Base-by-base conservation (phyloP, 2,329 filamentous ascomycete species). In the Penicillium sp. region DNA sequence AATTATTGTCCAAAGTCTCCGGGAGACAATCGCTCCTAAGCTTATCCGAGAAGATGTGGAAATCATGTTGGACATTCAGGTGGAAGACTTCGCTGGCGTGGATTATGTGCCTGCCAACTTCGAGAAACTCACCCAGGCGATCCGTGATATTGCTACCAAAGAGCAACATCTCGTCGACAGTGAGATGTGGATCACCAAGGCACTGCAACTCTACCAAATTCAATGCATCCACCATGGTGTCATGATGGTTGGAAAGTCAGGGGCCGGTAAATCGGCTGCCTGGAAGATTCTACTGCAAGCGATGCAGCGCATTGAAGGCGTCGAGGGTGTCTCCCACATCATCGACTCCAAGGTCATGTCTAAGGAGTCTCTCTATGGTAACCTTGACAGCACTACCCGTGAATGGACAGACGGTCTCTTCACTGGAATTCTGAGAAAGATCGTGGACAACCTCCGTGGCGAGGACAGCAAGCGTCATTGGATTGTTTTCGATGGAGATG, bases 341-440 rank as follows among this genome's bases (percentile, higher is more conserved):
- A 99, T 99, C 66, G 94, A 99, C 75, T 95, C 93, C 40, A 99
- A 99, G 79, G 95, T 99, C 75, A 99, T 99, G 94, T 96, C 92
- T 51, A 99, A 99, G 77, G 94, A 99, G 77, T 90, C 91, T 25
- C 81, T 99, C 4, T 99, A 99, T 70, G 94, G 94, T 71, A 97
- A 87, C 67, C 83, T 99, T 48, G 94, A 99, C 74, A 92, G 91
- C 57, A 99, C 94, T 2, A 99, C 94, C 2, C 87, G 94, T 68
- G 94, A 99, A 76, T 99, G 94, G 94, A 99, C 94, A 0, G 95
- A 99, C 68, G 94, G 94, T 75, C 82, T 99, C 11, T 99, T 99
- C 73, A 99, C 94, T 9, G 96, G 93, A 72, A 99, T 97, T 63
- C 81, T 99, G 41, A 88, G 94, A 69, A 99, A 97, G 79, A 97